Conservation (phyloP, 768 basidiomycete species). For the Boletus pseudo-olivaceus region DNA sequence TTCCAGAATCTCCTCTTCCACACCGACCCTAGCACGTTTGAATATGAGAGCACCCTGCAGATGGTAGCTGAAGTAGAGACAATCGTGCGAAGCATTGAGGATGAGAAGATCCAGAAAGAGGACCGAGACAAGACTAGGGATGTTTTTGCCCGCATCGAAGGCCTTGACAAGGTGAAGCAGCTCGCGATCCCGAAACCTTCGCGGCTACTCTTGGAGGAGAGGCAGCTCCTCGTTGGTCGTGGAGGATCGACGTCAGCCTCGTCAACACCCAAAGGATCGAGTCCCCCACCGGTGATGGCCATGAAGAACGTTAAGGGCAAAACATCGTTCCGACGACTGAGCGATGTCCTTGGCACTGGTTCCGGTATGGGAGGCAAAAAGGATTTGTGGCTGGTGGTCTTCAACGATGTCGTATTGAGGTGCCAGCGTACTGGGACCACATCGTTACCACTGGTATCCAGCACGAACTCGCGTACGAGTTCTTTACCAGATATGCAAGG, state of each 20-base stretch:
- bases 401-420: constrained; percentile 92
- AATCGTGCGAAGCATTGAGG: constrained; percentile 95
- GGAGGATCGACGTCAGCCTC: constrained; percentile 20
- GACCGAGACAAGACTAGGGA: constrained; percentile 94
- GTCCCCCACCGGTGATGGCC: constrained; percentile 35
- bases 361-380: constrained; percentile 64
- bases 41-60: constrained; percentile 92
- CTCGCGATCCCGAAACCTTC: constrained; percentile 89
- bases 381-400: constrained; percentile 92
- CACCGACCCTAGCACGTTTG: constrained; percentile 95
- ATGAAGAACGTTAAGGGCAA: constrained; percentile 71
- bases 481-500: constrained; percentile 83
- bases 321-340: constrained; percentile 83
- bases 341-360: constrained; percentile 73
- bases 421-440: constrained; percentile 92
- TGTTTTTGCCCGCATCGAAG: constrained; percentile 94
- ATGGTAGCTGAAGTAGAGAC: constrained; percentile 98
- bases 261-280: constrained; percentile 25
- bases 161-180: constrained; percentile 90
- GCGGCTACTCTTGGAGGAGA: constrained; percentile 83
- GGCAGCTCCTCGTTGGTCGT: constrained; percentile 43
- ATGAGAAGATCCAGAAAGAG: constrained; percentile 96
- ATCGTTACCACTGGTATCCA: constrained; percentile 69
- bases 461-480: constrained; percentile 63
- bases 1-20: constrained; percentile 97